Evolutionary conservation across 2,329 filamentous ascomycete species (phyloP), one percentile per base, ranked within the genome.

Genomic region (Hansfordia pulvinata): DNA sequence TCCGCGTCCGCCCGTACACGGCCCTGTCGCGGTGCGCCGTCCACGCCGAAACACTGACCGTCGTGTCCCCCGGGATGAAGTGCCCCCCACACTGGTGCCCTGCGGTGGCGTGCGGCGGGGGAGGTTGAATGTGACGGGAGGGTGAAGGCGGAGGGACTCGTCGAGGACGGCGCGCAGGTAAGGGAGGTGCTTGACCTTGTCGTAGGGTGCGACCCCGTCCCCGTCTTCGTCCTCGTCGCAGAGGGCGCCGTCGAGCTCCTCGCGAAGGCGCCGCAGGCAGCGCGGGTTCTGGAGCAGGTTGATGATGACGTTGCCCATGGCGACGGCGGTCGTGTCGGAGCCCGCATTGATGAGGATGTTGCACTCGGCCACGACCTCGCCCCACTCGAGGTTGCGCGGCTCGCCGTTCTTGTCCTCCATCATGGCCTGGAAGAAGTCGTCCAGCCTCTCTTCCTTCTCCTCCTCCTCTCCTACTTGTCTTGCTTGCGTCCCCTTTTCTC

Each of bases 361-460:
- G 14, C 67, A 50, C 37, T 74, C 67, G 9, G 67, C 64, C 1
- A 67, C 56, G 6, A 72, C 61, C 42, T 75, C 69, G 14, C 68
- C 67, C 56, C 56, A 67, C 32, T 69, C 62, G 2, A 73, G 55
- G 19, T 56, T 45, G 19, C 49, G 47, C 2, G 54, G 44, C 4
- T 44, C 42, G 10, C 47, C 57, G 11, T 54, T 47, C 28, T 51
- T 57, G 26, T 58, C 50, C 8, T 60, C 60, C 61, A 74, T 66
- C 5, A 73, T 41, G 1, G 56, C 53, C 27, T 61, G 52, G 49
- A 74, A 71, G 45, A 74, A 72, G 36, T 74, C 69, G 23, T 67
- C 59, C 0, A 72, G 52, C 32, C 62, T 63, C 42, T 73, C 67
- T 14, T 66, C 66, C 52, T 43, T 6, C 21, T 23, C 21, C 21